Evolutionary conservation across 352 stramenopile genomes (phyloP).

Genomic region (Phytophthora fragariaefolia): DNA sequence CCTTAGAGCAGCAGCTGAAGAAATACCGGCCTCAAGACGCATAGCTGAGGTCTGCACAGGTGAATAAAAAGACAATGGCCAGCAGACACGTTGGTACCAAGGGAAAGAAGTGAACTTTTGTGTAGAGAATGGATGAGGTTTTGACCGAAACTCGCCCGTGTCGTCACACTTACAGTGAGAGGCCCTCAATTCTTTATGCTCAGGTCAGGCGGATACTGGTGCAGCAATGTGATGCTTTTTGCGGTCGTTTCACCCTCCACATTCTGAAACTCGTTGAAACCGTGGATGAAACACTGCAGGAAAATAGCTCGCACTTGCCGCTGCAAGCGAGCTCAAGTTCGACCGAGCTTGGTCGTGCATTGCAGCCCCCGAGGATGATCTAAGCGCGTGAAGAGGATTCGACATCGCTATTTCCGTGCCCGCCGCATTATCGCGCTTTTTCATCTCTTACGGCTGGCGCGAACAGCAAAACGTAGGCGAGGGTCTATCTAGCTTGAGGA

Average conservation of each 20-base stretch:
- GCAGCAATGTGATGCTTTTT: conserved; percentile 2
- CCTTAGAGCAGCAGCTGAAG: conserved; percentile 66
- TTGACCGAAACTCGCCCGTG: conserved; percentile 21
- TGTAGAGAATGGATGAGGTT: conserved; percentile 46
- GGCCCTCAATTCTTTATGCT: neutral
- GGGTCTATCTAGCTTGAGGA: neutral
- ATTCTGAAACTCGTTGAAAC: conserved; percentile 16
- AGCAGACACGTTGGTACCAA: conserved; percentile 28
- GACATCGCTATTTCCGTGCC: conserved; percentile 29
- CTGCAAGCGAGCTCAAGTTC: neutral
- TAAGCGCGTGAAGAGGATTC: conserved; percentile 13
- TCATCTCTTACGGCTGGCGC: neutral
- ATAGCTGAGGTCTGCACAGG: conserved; percentile 22
- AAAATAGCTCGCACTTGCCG: conserved; percentile 20
- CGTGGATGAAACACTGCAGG: conserved; percentile 18
- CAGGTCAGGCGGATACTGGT: too few species aligned
- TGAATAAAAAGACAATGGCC: conserved; percentile 17
- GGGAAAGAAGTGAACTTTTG: conserved; percentile 29
- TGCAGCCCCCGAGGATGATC: conserved; percentile 16
- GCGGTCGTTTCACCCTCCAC: conserved; percentile 17
- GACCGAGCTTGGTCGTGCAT: conserved; percentile 2
- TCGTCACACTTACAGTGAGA: conserved; percentile 4
- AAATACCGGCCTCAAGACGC: conserved; percentile 42
- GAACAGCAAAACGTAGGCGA: neutral
- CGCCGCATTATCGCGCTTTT: conserved; percentile 7